phyloP scores from a whole-genome alignment of 1,139 yeast genomes.

The Geotrichum macrosporum region DNA sequence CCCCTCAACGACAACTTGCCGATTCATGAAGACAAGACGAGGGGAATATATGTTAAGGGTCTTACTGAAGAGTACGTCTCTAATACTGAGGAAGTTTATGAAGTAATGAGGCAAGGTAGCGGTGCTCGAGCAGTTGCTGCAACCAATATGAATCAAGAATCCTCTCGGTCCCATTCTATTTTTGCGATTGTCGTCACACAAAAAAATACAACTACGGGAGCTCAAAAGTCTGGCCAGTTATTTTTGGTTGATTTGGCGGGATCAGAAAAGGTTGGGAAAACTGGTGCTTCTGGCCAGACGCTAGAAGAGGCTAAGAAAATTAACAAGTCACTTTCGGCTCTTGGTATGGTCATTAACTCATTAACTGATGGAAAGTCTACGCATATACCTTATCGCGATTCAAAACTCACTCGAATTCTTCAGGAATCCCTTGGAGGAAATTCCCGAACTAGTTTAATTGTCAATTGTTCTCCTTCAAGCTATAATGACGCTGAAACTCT shows the following conservation, averaged over 20 bases:
- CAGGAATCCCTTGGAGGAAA: conserved; percentile 89
- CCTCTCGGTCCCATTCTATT: conserved; percentile 80
- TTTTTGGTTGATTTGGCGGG: conserved; percentile 87
- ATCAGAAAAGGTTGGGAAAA: conserved; percentile 77
- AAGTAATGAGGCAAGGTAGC: conserved; percentile 55
- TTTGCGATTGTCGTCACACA: conserved; percentile 64
- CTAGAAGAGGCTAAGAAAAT: conserved; percentile 82
- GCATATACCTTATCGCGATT: conserved; percentile 77
- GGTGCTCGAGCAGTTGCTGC: conserved; percentile 53
- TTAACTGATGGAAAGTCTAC: conserved; percentile 65
- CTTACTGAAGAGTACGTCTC: conserved; percentile 59
- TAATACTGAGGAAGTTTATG: conserved; percentile 54
- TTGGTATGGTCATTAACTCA: conserved; percentile 79
- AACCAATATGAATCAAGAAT: conserved; percentile 70
- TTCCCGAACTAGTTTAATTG: conserved; percentile 71
- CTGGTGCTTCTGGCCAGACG: conserved; percentile 73
- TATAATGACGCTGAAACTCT: conserved; percentile 64
- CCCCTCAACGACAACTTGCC: conserved; percentile 43
- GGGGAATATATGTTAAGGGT: conserved; percentile 70
- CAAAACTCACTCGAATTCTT: conserved; percentile 74
- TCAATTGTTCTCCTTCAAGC: conserved; percentile 71
- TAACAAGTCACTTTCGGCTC: conserved; percentile 68
- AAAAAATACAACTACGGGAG: conserved; percentile 52
- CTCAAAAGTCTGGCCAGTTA: conserved; percentile 60
- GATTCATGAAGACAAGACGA: conserved; percentile 61